Conservation (phyloP, 2,329 filamentous ascomycete genomes). For the Orbilia blumenaviensis region DNA sequence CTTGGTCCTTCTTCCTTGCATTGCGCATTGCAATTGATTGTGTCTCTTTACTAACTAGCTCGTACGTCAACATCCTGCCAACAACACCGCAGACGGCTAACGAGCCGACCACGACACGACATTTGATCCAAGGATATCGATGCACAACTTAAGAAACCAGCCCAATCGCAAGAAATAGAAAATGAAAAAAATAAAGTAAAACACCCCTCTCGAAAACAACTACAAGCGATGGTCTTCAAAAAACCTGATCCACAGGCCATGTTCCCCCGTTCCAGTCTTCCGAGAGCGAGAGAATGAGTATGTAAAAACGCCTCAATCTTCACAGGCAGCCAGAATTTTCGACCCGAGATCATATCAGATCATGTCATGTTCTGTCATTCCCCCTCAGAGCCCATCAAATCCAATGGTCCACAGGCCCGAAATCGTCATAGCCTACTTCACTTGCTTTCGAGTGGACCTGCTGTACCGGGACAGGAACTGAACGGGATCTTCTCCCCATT, state of each 20-base stretch:
- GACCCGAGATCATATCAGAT: slow-evolving; percentile 28
- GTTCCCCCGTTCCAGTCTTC: background rate
- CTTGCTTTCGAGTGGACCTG: slow-evolving; percentile 38
- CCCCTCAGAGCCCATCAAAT: background rate
- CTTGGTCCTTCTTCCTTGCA: background rate
- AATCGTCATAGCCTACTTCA: slow-evolving; percentile 22
- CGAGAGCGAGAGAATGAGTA: no score
- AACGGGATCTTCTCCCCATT: slow-evolving; percentile 6
- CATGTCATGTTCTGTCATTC: background rate
- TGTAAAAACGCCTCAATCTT: slow-evolving; percentile 17
- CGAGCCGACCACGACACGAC: background rate
- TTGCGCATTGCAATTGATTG: background rate
- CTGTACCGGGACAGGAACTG: background rate
- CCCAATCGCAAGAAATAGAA: background rate
- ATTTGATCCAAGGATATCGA: background rate
- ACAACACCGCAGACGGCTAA: background rate
- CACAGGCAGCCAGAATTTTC: slow-evolving; percentile 23
- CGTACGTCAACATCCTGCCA: slow-evolving; percentile 25
- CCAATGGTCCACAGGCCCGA: background rate
- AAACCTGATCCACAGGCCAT: slow-evolving; percentile 27
- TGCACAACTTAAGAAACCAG: slow-evolving; percentile 7
- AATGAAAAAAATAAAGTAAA: slow-evolving; percentile 11
- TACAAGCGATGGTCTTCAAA: slow-evolving; percentile 3
- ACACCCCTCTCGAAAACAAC: slow-evolving; percentile 24
- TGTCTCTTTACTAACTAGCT: slow-evolving; percentile 9